phyloP scores from a whole-genome alignment of 306 rosid species.

The Purshia tridentata region DNA sequence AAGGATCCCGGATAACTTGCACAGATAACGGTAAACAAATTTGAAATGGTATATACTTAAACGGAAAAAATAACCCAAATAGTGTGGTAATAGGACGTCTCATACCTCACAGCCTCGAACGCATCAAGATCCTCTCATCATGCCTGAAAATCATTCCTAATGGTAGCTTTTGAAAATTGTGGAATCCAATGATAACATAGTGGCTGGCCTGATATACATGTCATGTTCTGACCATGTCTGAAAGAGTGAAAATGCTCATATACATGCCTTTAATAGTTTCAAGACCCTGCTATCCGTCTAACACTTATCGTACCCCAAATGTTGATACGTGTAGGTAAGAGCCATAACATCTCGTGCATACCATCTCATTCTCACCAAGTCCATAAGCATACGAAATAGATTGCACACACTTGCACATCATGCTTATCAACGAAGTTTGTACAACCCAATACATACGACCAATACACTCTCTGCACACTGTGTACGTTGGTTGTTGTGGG shows the following conservation, averaged over 20 bases:
- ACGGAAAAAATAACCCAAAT: not conserved
- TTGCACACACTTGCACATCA: not conserved
- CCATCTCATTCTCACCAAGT: not conserved
- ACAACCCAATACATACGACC: not conserved
- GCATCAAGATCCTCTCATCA: not conserved
- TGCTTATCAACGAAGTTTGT: not conserved
- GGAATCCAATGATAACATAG: not conserved
- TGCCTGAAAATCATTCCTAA: slow-evolving; percentile 7
- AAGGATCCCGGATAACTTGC: not conserved
- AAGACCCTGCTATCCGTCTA: not conserved
- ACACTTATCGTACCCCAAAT: not conserved
- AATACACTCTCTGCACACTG: not conserved
- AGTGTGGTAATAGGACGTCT: not conserved
- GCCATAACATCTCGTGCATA: not conserved
- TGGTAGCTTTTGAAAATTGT: not conserved
- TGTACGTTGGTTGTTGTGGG: too few relatives aligned
- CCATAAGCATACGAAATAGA: not conserved
- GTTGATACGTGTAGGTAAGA: not conserved
- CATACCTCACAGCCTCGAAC: not conserved
- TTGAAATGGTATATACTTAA: not conserved
- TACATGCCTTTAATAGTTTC: not conserved
- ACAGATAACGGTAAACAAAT: not conserved
- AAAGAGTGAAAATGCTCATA: not conserved
- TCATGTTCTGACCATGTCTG: not conserved
- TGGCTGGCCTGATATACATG: not conserved